Evolutionary conservation across 257 asterid genomes (phyloP).

Genomic region (Penstemon barbatus): DNA sequence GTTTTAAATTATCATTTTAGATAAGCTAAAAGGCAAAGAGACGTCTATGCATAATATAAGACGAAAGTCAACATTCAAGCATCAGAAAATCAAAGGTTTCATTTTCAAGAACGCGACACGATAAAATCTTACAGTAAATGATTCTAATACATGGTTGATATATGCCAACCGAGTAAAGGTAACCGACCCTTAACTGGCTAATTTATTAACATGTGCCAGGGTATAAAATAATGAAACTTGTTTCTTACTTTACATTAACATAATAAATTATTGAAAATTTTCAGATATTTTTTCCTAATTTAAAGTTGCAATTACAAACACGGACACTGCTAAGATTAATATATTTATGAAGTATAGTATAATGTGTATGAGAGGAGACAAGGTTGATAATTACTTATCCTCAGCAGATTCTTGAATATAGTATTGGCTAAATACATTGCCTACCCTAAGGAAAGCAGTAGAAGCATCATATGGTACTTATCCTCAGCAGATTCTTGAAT

Average conservation of each 20-base stretch:
- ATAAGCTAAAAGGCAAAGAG: neutral
- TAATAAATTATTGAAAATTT: neutral
- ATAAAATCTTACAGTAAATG: neutral
- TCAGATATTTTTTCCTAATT: neutral
- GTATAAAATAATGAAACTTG: too few relatives aligned
- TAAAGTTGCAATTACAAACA: too few relatives aligned
- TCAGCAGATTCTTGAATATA: neutral
- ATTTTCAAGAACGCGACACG: neutral
- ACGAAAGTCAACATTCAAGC: neutral
- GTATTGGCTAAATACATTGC: neutral
- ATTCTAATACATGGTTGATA: neutral
- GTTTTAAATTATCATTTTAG: slow-evolving; percentile 28
- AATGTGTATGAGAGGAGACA: neutral
- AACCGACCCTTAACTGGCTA: neutral
- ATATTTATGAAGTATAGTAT: neutral
- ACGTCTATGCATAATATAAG: neutral
- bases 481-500: neutral
- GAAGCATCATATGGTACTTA: neutral
- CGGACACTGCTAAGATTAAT: neutral
- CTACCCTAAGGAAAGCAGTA: neutral
- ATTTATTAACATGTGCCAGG: neutral
- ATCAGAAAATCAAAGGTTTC: slow-evolving; percentile 13
- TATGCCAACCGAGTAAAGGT: slow-evolving; percentile 5
- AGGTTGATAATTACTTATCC: neutral
- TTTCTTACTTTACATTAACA: too few relatives aligned